These are phyloP conservation scores for Mercurialis annua DNA, from an alignment of 345 rosid genomes.

Conservation along the genomic window DNA sequence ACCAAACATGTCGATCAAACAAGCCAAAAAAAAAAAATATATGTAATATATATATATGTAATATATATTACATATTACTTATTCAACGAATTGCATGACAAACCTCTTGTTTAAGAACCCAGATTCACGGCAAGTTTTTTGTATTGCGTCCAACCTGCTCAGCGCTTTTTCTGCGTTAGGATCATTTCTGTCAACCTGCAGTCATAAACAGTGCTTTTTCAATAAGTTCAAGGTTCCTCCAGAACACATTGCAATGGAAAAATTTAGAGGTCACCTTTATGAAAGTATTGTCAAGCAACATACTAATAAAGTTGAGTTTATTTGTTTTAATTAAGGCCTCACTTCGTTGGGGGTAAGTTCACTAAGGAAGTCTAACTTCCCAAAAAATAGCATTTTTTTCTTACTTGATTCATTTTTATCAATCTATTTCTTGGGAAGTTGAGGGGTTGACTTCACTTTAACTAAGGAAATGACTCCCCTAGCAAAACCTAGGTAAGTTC, in stretches of 20 bases:
- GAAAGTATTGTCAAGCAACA: not conserved
- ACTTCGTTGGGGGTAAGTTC: no score
- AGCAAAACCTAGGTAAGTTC: no score
- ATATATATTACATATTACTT: not conserved
- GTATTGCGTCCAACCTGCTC: slow-evolving; percentile 56
- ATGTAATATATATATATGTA: no score
- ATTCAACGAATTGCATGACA: not conserved
- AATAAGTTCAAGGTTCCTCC: not conserved
- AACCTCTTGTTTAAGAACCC: slow-evolving; percentile 61
- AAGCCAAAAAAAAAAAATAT: not conserved
- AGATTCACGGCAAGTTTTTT: slow-evolving; percentile 58
- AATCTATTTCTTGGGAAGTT: no score
- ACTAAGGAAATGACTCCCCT: no score
- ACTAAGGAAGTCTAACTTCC: no score
- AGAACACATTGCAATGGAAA: not conserved
- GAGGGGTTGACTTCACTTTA: no score
- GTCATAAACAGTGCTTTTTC: slow-evolving; percentile 7
- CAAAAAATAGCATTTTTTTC: no score
- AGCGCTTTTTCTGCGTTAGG: slow-evolving; percentile 65
- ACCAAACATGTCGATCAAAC: slow-evolving; percentile 6
- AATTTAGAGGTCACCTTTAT: not conserved
- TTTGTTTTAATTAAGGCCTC: no score
- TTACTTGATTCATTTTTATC: no score
- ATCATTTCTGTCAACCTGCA: slow-evolving; percentile 64
- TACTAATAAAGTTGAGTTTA: not conserved